phyloP scores from a whole-genome alignment of 1,284 basidiomycete species.

The Puccinia horiana region DNA sequence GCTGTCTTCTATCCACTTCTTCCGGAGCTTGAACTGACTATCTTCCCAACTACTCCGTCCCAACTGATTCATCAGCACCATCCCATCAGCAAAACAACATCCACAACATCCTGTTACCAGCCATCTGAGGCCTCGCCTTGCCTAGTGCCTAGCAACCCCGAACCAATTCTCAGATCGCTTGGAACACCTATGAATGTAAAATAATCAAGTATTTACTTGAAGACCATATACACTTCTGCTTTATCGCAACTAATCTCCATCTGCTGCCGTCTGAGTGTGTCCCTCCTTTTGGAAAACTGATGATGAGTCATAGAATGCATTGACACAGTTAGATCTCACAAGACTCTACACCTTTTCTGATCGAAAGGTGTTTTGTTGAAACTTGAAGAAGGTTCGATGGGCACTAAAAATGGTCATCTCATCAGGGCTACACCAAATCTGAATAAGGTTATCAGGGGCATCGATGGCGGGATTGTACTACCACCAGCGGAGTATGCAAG shows the following conservation, averaged over 20 bases:
- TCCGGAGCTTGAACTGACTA: slow-evolving; percentile 18
- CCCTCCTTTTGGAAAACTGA: not conserved
- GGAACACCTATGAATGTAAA: not conserved
- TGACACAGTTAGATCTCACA: not conserved
- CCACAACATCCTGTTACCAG: not conserved
- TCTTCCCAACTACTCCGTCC: not conserved
- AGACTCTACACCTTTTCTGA: no score
- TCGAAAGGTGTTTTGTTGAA: no score
- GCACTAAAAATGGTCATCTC: no score
- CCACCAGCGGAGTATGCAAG: no score
- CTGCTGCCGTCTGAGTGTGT: not conserved
- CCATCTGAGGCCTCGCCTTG: not conserved
- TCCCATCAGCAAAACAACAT: not conserved
- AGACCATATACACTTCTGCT: no score
- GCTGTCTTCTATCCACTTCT: slow-evolving; percentile 13
- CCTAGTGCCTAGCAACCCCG: slow-evolving; percentile 18
- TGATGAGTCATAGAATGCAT: not conserved
- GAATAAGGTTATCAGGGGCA: no score
- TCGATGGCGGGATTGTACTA: no score
- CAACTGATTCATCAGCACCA: not conserved
- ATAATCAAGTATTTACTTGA: not conserved
- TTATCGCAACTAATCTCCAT: no score
- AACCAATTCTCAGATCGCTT: slow-evolving; percentile 19
- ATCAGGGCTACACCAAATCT: no score
- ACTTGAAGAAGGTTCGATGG: no score